Base-by-base conservation (phyloP, 163 green algal species). In the Coccomyxa subellipsoidea region DNA sequence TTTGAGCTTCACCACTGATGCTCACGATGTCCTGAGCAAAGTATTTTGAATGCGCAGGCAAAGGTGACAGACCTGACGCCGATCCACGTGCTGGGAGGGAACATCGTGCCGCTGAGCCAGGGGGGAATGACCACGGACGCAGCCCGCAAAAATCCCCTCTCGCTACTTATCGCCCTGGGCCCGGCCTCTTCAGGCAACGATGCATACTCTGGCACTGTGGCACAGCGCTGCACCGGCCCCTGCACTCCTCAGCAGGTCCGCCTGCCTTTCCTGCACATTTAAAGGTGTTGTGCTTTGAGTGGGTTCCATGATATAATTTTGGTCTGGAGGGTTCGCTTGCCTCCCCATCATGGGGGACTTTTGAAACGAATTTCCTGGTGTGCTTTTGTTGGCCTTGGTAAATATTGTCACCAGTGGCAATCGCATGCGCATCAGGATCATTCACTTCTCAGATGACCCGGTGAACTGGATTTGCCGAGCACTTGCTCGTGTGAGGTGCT, bases 21-120 rank as follows among this genome's bases (percentile, higher is more conserved):
- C 34, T 34, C 32, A 35, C 8, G 34, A n/a, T 79, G 35, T 23
- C 47, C n/a, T 9, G 23, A 47, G 8, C n/a, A 9, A 34, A 21
- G 40, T 39, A 5, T 53, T 21, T 53, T 54, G 32, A 15, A 73
- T 38, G 27, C 70, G 53, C 77, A 81, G 32, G 83, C 70, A 0
- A 47, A 78, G 15, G 82, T 90, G 31, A 92, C 81, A 66, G 92
- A 80, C 82, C 54, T 0, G 15, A 73, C 34, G 10, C 78, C 78
- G 32, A 37, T 82, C 35, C 35, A 82, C 35, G 35, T 82, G 2
- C 4, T 54, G 54, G 89, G 84, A 1, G 89, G 89, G 66, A 77
- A 37, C 36, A 77, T 90, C 2, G 23, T 92, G 38, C 53, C 80
- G 21, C 78, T 89, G 77, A 79, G 88, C 66, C 70, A 86, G 59